Evolutionary conservation across 2,329 filamentous ascomycete genomes (phyloP).

Genomic region (Penicillium olsonii): DNA sequence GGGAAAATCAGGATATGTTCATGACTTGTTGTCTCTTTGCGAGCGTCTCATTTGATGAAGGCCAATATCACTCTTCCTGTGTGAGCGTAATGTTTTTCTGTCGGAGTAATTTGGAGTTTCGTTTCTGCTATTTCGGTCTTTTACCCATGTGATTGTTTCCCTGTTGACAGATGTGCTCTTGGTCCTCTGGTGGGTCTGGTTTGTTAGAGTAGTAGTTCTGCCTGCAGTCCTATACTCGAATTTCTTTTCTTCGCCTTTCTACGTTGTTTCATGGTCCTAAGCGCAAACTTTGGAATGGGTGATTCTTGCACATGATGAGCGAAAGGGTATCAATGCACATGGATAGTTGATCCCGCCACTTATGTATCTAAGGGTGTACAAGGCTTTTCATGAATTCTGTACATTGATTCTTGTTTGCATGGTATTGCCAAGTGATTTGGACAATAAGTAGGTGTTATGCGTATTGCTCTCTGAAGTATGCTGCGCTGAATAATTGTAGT

Average conservation of each 20-base stretch:
- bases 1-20: slow-evolving; percentile 25
- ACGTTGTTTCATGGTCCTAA: not conserved
- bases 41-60: slow-evolving; percentile 2
- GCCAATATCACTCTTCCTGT: slow-evolving; percentile 11
- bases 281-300: not conserved
- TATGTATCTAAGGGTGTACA: too few relatives aligned
- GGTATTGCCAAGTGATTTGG: too few relatives aligned
- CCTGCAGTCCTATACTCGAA: not conserved
- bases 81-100: slow-evolving; percentile 7
- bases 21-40: slow-evolving; percentile 18
- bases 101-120: slow-evolving; percentile 13
- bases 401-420: too few relatives aligned
- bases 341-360: too few relatives aligned
- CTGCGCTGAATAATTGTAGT: too few relatives aligned
- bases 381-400: too few relatives aligned
- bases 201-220: not conserved
- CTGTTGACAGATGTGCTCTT: not conserved
- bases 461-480: too few relatives aligned
- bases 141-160: not conserved
- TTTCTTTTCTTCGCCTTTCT: not conserved
- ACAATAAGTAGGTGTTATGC: too few relatives aligned
- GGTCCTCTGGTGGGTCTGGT: not conserved
- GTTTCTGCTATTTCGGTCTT: slow-evolving; percentile 8
- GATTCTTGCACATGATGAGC: not conserved
- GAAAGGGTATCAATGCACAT: not conserved